These are phyloP conservation scores for Scleromitrula shiraiana DNA, from an alignment of 2,329 filamentous ascomycete species.

Conservation along the genomic window DNA sequence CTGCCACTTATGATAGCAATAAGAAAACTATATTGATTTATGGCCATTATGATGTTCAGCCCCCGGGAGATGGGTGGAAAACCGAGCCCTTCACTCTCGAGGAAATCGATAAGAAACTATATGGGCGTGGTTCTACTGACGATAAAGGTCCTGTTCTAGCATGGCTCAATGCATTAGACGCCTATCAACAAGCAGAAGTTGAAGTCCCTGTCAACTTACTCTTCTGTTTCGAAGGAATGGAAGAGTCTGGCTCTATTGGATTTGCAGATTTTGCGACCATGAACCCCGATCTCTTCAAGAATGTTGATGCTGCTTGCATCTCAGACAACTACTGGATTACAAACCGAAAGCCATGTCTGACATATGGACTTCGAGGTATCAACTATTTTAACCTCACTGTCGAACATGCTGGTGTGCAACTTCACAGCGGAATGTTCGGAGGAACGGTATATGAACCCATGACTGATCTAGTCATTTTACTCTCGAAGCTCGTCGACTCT, in stretches of 20 bases:
- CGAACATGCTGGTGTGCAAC: not conserved
- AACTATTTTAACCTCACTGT: slow-evolving; percentile 2
- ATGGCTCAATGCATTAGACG: slow-evolving; percentile 4
- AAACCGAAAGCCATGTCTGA: not conserved
- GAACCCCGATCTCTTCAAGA: not conserved
- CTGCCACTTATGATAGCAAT: not conserved
- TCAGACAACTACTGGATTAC: slow-evolving; percentile 7
- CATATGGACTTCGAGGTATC: slow-evolving; percentile 2
- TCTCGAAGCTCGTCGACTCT: slow-evolving; percentile 1
- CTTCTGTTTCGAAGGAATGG: slow-evolving; percentile 9
- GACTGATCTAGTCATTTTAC: not conserved
- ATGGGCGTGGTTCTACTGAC: not conserved
- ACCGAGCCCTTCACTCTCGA: not conserved
- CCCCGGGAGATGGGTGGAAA: not conserved
- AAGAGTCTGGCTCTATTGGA: slow-evolving; percentile 2
- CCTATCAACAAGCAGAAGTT: not conserved
- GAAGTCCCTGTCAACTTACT: not conserved
- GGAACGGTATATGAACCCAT: slow-evolving; percentile 2
- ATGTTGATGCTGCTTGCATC: not conserved
- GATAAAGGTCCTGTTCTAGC: slow-evolving; percentile 5
- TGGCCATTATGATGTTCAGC: slow-evolving; percentile 8
- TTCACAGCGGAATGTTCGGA: slow-evolving; percentile 5
- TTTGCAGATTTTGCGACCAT: not conserved
- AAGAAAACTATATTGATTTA: slow-evolving; percentile 7
- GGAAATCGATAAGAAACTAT: slow-evolving; percentile 1